These are phyloP conservation scores for Pneumocystis jirovecii DNA, from an alignment of 1,139 yeast species.

Conservation along the genomic window DNA sequence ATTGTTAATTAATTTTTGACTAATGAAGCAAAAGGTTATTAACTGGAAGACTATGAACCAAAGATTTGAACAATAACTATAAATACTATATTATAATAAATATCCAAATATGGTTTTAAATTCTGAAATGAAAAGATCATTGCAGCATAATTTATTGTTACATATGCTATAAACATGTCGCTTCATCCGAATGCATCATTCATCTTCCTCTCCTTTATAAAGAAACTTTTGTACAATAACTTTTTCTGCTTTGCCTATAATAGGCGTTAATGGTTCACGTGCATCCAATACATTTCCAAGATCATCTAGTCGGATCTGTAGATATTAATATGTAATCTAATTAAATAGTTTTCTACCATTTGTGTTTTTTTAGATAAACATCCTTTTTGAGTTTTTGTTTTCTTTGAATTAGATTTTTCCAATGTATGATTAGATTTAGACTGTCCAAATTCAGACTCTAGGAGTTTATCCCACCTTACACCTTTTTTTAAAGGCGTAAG, in stretches of 20 bases:
- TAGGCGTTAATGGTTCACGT: conserved; percentile 9
- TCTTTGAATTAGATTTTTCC: conserved; percentile 1
- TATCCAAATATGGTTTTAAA: background rate
- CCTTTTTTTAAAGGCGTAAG: conserved; percentile 9
- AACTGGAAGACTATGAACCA: background rate
- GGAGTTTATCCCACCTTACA: conserved; percentile 8
- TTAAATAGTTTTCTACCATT: background rate
- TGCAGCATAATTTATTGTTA: background rate
- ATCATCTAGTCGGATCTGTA: conserved; percentile 5
- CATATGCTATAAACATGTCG: background rate
- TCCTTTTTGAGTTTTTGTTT: conserved; percentile 1
- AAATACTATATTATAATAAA: background rate
- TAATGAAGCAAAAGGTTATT: background rate
- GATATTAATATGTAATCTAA: background rate
- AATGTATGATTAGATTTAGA: conserved; percentile 5
- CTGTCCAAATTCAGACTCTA: conserved; percentile 4
- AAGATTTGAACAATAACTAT: background rate
- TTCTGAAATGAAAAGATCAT: background rate
- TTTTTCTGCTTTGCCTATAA: conserved; percentile 7
- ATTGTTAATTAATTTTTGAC: background rate
- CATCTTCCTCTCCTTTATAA: conserved; percentile 11
- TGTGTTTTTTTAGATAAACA: conserved; percentile 5
- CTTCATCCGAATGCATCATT: background rate
- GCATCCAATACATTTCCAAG: conserved; percentile 7
- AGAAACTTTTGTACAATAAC: conserved; percentile 9